phyloP scores from a whole-genome alignment of 805 yeast species.

The Metschnikowia shivogae region DNA sequence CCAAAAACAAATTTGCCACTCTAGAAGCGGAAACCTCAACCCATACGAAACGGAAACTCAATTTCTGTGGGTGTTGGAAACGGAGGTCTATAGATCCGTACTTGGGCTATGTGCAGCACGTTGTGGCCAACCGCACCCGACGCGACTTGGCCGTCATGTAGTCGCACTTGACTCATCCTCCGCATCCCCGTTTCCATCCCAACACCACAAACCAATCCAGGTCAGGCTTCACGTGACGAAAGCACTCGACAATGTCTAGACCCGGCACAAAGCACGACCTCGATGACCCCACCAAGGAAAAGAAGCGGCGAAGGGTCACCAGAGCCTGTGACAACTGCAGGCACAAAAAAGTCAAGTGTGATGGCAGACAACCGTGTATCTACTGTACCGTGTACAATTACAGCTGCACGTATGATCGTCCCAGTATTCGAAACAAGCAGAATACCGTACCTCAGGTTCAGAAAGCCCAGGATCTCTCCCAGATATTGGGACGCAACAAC shows the following conservation, averaged over 20 bases:
- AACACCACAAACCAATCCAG: background rate
- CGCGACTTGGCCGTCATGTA: too few species aligned
- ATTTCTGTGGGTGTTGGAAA: too few species aligned
- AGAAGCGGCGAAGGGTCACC: slow-evolving; percentile 60
- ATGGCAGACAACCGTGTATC: slow-evolving; percentile 72
- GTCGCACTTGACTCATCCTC: too few species aligned
- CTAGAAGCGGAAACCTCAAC: too few species aligned
- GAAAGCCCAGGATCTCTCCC: slow-evolving; percentile 17
- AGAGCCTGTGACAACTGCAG: slow-evolving; percentile 77
- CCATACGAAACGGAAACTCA: too few species aligned
- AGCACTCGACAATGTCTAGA: background rate
- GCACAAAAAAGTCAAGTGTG: slow-evolving; percentile 73
- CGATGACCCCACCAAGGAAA: slow-evolving; percentile 4
- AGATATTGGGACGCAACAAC: slow-evolving; percentile 16
- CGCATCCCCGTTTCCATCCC: too few species aligned
- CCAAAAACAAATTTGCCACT: too few species aligned
- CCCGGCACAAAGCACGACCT: background rate
- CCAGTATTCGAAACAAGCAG: slow-evolving; percentile 53
- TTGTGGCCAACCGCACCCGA: too few species aligned
- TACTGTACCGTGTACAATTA: slow-evolving; percentile 85
- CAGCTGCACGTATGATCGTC: slow-evolving; percentile 81
- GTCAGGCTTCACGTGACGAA: too few species aligned
- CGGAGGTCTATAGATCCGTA: too few species aligned
- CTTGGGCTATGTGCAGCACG: too few species aligned
- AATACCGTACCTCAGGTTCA: slow-evolving; percentile 15